Conservation (phyloP, 2,329 filamentous ascomycete species). For the Didymella segeticola region DNA sequence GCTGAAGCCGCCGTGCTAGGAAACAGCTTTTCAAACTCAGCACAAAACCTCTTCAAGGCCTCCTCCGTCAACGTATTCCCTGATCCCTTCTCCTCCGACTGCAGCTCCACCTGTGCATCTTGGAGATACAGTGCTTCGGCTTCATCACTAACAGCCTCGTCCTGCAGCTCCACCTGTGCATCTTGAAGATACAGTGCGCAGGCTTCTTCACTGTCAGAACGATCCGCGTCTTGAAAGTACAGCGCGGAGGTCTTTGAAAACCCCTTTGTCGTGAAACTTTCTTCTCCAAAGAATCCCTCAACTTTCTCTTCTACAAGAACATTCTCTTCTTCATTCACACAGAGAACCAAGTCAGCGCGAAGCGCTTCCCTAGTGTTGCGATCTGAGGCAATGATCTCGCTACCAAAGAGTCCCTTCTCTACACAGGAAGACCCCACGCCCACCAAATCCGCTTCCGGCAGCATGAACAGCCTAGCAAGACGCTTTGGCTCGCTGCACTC, state of each 20-base stretch:
- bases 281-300: neutral
- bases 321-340: conserved; percentile 3
- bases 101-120: conserved; percentile 3
- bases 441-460: conserved; percentile 21
- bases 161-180: neutral
- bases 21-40: neutral
- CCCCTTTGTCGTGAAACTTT: neutral
- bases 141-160: neutral
- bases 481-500: conserved; percentile 16
- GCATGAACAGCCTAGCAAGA: conserved; percentile 21
- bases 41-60: conserved; percentile 1
- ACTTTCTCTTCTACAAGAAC: neutral
- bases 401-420: conserved; percentile 18
- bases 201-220: neutral
- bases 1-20: neutral
- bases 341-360: conserved; percentile 8
- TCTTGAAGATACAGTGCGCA: neutral
- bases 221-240: too few relatives aligned
- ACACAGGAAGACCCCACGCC: conserved; percentile 19
- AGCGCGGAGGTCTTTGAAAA: neutral
- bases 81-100: neutral
- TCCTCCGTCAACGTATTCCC: conserved; percentile 17
- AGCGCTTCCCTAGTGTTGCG: conserved; percentile 15
- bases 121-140: neutral
- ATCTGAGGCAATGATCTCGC: conserved; percentile 18